Evolutionary conservation across 768 basidiomycete genomes (phyloP).

Genomic region (Crassisporium funariophilum): DNA sequence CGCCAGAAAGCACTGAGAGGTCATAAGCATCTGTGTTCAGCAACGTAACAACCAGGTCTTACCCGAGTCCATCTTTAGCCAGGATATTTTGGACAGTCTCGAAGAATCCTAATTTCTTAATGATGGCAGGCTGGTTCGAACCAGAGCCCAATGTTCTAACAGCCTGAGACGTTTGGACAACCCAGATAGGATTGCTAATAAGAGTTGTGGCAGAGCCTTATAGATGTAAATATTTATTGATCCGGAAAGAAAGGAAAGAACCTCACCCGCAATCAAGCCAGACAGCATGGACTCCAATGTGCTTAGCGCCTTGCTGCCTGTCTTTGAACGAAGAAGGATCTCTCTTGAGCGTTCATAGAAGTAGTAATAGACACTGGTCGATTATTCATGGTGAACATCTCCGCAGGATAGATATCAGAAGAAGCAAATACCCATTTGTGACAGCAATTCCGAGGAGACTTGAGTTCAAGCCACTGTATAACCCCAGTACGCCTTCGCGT

Average conservation of each 20-base stretch:
- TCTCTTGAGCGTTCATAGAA: conserved; percentile 79
- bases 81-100: conserved; percentile 72
- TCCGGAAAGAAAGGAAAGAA: neutral
- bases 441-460: conserved; percentile 89
- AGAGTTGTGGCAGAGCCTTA: conserved; percentile 89
- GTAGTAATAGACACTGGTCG: conserved; percentile 84
- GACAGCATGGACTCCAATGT: conserved; percentile 90
- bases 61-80: conserved; percentile 67
- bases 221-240: conserved; percentile 1
- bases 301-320: conserved; percentile 65
- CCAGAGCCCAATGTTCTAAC: conserved; percentile 55
- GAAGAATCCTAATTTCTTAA: conserved; percentile 59
- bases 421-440: conserved; percentile 75
- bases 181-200: conserved; percentile 95
- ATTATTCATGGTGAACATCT: conserved; percentile 5
- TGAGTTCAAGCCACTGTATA: conserved; percentile 87
- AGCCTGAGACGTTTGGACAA: conserved; percentile 89
- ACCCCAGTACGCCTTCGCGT: conserved; percentile 79
- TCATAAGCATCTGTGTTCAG: conserved; percentile 1
- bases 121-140: conserved; percentile 27
- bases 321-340: conserved; percentile 53
- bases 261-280: conserved; percentile 80
- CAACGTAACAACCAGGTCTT: conserved; percentile 9
- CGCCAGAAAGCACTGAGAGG: conserved; percentile 76
- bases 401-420: neutral